Evolutionary conservation across 495 filamentous ascomycete species (phyloP), one percentile per base, ranked within the genome.

Genomic region (Talaromyces borbonicus): DNA sequence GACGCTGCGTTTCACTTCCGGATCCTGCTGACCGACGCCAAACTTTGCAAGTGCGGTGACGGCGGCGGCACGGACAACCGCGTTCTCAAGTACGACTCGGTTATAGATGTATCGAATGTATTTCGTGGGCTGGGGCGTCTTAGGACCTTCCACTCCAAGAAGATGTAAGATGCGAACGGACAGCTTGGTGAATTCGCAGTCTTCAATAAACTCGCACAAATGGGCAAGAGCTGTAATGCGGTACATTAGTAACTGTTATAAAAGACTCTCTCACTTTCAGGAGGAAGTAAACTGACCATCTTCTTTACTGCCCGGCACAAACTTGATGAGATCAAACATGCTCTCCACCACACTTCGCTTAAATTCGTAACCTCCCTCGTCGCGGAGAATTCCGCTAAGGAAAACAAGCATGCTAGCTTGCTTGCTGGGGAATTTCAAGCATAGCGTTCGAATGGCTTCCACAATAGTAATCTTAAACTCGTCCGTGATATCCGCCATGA

Each of bases 21-120:
- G 84, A 55, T 96, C 90, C 66, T 94, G 92, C 62, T 95, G 93
- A 31, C 88, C 89, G 43, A 97, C 89, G 53, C 92, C 93, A 60
- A 97, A 97, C 63, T 97, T 99, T 49, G 90, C 88, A 47, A 99
- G 59, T 6, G 92, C 92, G 14, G 92, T 96, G 31, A 96, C 92
- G 20, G 92, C 93, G 15, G 92, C 93, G 29, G 92, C 92, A 49
- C 92, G 81, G 31, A 99, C 89, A 49, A 95, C 85, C 19, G 92
- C 87, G 59, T 97, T 99, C 69, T 99, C 92, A 20, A 99, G 68
- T 19, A 97, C 93, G 15, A 99, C 92, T 26, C 92, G 82, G 69
- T 99, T 99, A 66, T 99, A 99, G 54, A 99, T 97, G 64, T 99
- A 99, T 9, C 92, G 85, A 57, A 99, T 93, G 54, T 95, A 99